Percentiles rank a stretch among this genome's conserved stretches.
Conservation (phyloP, 352 stramenopile species). For the Plasmopara viticola region DNA sequence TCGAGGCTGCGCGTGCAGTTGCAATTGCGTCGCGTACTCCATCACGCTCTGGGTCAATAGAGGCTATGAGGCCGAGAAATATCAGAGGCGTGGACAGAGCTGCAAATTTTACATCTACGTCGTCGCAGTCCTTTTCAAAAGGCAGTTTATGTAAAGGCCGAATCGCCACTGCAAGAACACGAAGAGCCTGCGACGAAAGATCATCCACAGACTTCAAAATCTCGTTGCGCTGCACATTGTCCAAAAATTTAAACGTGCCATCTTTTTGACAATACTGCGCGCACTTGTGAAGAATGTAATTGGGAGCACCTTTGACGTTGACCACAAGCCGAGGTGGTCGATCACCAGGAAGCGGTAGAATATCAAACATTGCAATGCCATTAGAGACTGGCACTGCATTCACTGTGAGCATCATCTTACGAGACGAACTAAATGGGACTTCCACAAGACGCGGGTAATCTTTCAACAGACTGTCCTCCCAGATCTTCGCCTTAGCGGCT, state of each 20-base stretch:
- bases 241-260: conserved; percentile 39
- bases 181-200: conserved; percentile 68
- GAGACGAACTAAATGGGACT: conserved; percentile 92
- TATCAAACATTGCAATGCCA: conserved; percentile 32
- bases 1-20: conserved; percentile 32
- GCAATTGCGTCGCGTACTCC: conserved; percentile 55
- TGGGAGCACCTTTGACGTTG: conserved; percentile 61
- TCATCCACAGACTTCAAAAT: conserved; percentile 55
- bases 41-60: conserved; percentile 77
- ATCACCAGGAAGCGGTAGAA: conserved; percentile 27
- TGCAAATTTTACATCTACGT: conserved; percentile 67
- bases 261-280: conserved; percentile 46
- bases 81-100: conserved; percentile 67
- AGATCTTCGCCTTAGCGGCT: conserved; percentile 61
- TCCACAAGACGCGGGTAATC: conserved; percentile 79
- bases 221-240: conserved; percentile 35
- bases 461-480: conserved; percentile 40
- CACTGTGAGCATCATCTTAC: conserved; percentile 92
- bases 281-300: conserved; percentile 68
- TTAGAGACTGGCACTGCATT: conserved; percentile 34
- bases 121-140: conserved; percentile 35
- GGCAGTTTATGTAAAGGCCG: conserved; percentile 50
- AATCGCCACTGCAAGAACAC: conserved; percentile 88
- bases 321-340: conserved; percentile 41
- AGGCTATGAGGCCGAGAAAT: conserved; percentile 91